Percentiles rank a stretch among this genome's conserved stretches.
phyloP scores from a whole-genome alignment of 2,329 filamentous ascomycete species.

The Penicillium sp. region DNA sequence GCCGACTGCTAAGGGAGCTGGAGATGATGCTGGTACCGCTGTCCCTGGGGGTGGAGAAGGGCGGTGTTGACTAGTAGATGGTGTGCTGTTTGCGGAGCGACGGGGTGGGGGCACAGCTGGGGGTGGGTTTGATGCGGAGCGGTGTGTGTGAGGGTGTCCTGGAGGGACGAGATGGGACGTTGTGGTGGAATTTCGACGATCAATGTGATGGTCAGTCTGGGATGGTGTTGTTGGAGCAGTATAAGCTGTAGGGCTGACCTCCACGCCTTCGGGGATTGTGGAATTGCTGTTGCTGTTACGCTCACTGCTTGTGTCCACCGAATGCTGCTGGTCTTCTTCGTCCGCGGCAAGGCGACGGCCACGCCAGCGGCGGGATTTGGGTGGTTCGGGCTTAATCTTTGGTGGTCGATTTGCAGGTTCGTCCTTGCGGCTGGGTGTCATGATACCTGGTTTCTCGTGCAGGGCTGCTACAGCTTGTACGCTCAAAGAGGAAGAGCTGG shows the following conservation, averaged over 20 bases:
- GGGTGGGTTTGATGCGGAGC: conserved; percentile 37
- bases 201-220: not conserved
- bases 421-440: conserved; percentile 68
- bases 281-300: conserved; percentile 12
- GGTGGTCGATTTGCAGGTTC: conserved; percentile 31
- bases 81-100: conserved; percentile 33
- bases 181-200: conserved; percentile 25
- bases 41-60: conserved; percentile 7
- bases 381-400: conserved; percentile 42
- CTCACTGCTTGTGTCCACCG: conserved; percentile 21
- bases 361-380: conserved; percentile 45
- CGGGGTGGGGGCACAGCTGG: conserved; percentile 44
- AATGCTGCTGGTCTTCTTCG: conserved; percentile 26
- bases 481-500: conserved; percentile 71
- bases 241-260: conserved; percentile 9
- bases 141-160: conserved; percentile 23
- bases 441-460: conserved; percentile 77
- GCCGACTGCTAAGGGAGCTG: not conserved
- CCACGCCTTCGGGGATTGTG: conserved; percentile 28
- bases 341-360: conserved; percentile 36
- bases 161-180: conserved; percentile 25
- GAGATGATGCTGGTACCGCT: not conserved
- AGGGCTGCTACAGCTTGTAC: conserved; percentile 77
- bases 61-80: conserved; percentile 29
- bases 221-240: conserved; percentile 2